phyloP scores from a whole-genome alignment of 2,329 filamentous ascomycete species.

The Ophiocordyceps camponoti-leonardi region DNA sequence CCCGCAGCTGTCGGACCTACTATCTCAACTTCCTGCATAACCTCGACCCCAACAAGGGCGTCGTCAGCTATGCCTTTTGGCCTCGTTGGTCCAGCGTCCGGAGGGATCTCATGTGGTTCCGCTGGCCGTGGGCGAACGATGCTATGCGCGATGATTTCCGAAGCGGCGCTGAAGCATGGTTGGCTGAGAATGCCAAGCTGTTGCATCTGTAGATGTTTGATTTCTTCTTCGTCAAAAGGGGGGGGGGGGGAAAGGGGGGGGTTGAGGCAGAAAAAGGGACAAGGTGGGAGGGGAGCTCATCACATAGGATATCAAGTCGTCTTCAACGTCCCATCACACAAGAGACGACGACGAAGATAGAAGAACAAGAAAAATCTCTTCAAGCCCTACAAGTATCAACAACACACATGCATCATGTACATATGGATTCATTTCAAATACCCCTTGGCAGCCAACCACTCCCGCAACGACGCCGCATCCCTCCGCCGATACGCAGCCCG shows the following conservation, averaged over 20 bases:
- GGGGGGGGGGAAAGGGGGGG: no score
- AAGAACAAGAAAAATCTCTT: no score
- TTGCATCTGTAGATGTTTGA: slow-evolving; percentile 3
- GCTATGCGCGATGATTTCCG: slow-evolving; percentile 21
- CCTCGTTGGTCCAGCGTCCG: slow-evolving; percentile 23
- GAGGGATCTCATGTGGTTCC: slow-evolving; percentile 30
- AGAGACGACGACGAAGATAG: no score
- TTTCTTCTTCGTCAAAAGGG: no score
- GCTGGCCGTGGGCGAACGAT: slow-evolving; percentile 12
- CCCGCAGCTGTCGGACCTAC: slow-evolving; percentile 43
- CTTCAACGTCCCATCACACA: no score
- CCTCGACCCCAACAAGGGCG: slow-evolving; percentile 47
- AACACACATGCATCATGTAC: no score
- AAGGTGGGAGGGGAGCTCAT: no score
- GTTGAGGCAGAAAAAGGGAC: no score
- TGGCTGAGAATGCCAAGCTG: slow-evolving; percentile 8
- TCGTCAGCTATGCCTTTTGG: slow-evolving; percentile 20
- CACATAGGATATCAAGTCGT: no score
- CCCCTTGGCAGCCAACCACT: slow-evolving; percentile 52
- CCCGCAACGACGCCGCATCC: slow-evolving; percentile 54
- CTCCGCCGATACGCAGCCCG: slow-evolving; percentile 69
- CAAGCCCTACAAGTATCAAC: no score
- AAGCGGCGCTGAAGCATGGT: slow-evolving; percentile 10
- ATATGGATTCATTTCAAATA: slow-evolving; percentile 16
- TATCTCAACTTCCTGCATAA: slow-evolving; percentile 58